Conservation (phyloP, 2,329 filamentous ascomycete species). For the Fusarium coffeatum region DNA sequence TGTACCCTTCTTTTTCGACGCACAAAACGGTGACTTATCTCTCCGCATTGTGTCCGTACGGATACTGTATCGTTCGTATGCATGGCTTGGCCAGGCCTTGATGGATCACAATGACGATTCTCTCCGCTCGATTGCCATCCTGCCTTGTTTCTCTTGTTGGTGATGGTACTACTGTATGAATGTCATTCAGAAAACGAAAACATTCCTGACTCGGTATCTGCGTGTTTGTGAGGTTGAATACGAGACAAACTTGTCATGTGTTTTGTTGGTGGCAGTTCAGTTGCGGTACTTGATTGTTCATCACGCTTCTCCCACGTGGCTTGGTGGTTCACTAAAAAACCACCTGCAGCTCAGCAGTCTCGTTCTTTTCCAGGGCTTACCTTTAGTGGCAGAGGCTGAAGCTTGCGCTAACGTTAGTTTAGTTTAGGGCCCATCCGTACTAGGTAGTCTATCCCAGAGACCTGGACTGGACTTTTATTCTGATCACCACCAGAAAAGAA, state of each 20-base stretch:
- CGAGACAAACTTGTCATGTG: not conserved
- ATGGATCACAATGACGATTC: not conserved
- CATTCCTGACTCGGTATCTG: not conserved
- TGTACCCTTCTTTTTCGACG: conserved; percentile 25
- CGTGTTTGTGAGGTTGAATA: not conserved
- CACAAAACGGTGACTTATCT: conserved; percentile 17
- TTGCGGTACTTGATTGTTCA: conserved; percentile 11
- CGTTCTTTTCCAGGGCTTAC: not conserved
- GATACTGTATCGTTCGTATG: not conserved
- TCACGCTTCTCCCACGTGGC: conserved; percentile 46
- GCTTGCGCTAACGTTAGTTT: not conserved
- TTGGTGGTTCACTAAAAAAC: not conserved
- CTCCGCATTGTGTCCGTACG: not conserved
- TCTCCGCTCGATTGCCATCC: not conserved
- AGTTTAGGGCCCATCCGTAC: not conserved
- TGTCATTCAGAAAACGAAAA: not conserved
- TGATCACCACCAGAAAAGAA: not conserved
- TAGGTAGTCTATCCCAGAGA: not conserved
- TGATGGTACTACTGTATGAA: not conserved
- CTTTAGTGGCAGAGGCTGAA: not conserved
- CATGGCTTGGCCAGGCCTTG: not conserved
- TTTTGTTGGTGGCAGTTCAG: not conserved
- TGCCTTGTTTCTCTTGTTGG: not conserved
- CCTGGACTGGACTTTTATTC: not conserved
- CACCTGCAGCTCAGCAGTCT: conserved; percentile 16